Evolutionary conservation across 1,284 basidiomycete genomes (phyloP).

Genomic region (Sanghuangporus weigelae): DNA sequence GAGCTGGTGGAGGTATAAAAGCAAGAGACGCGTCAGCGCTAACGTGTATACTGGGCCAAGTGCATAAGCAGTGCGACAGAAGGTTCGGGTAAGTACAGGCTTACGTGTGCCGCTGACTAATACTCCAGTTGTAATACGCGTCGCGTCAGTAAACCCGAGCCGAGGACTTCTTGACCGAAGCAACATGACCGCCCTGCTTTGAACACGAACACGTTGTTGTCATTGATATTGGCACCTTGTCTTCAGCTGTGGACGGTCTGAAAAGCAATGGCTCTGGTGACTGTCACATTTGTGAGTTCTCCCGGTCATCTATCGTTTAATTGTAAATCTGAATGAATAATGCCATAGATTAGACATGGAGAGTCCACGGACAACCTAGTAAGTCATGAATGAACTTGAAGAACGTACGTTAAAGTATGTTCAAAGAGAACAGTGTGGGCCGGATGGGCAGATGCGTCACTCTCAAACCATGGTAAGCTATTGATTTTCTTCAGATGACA

Average conservation of each 20-base stretch:
- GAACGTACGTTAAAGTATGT: too few species aligned
- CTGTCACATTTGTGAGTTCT: constrained; percentile 32
- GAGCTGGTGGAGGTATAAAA: constrained; percentile 16
- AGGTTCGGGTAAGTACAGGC: constrained; percentile 6
- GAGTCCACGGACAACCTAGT: constrained; percentile 72
- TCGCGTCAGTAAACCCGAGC: not conserved
- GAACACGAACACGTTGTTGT: not conserved
- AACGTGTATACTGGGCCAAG: not conserved
- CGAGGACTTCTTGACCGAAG: not conserved
- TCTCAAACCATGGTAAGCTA: constrained; percentile 74
- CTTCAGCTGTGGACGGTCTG: not conserved
- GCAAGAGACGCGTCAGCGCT: constrained; percentile 17
- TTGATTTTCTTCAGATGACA: not conserved
- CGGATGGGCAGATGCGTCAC: constrained; percentile 78
- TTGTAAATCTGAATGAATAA: not conserved
- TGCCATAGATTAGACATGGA: constrained; percentile 66
- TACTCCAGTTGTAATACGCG: not conserved
- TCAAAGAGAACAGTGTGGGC: constrained; percentile 62
- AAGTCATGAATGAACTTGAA: constrained; percentile 18
- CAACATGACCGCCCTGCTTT: not conserved
- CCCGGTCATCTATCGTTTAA: not conserved
- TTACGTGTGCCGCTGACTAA: not conserved
- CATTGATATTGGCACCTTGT: not conserved
- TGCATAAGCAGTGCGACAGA: constrained; percentile 3
- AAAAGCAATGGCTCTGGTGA: constrained; percentile 28